phyloP scores from a whole-genome alignment of 129 eudicot species.

The Sambucus nigra region DNA sequence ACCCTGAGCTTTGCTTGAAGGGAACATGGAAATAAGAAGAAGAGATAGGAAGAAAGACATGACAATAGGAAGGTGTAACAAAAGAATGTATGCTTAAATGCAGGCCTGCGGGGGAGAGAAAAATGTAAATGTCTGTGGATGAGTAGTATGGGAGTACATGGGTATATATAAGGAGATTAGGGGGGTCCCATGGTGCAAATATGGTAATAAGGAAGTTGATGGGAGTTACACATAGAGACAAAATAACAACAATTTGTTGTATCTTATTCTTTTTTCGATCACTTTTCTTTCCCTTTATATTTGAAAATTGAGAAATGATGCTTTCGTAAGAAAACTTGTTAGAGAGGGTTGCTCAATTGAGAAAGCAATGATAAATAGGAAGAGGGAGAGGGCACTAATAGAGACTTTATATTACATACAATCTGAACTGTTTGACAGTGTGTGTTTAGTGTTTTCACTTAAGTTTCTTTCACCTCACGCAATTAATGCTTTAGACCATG shows the following conservation, averaged over 20 bases:
- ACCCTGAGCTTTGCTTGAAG: conserved; percentile 45
- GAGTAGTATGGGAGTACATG: conserved; percentile 11
- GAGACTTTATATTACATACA: too few relatives aligned
- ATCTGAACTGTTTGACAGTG: too few relatives aligned
- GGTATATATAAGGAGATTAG: conserved; percentile 42
- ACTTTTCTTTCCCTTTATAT: not conserved
- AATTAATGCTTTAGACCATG: too few relatives aligned
- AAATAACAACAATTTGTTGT: not conserved
- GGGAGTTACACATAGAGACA: conserved; percentile 21
- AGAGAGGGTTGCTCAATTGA: not conserved
- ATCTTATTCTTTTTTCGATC: not conserved
- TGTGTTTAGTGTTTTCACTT: too few relatives aligned
- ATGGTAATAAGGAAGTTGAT: conserved; percentile 20
- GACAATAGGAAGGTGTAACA: conserved; percentile 11
- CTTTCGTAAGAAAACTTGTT: conserved; percentile 4
- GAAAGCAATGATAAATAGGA: not conserved
- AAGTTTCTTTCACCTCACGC: too few relatives aligned
- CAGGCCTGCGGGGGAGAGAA: not conserved
- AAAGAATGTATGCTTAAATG: conserved; percentile 2
- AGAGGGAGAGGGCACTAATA: too few relatives aligned
- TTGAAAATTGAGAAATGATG: too few relatives aligned
- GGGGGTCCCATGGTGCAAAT: conserved; percentile 20
- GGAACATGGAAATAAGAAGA: conserved; percentile 27
- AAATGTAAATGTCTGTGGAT: not conserved
- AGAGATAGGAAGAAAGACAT: conserved; percentile 26